Base-by-base conservation (phyloP, 371 early-diverging fungal species). In the Lichtheimia hyalospora region DNA sequence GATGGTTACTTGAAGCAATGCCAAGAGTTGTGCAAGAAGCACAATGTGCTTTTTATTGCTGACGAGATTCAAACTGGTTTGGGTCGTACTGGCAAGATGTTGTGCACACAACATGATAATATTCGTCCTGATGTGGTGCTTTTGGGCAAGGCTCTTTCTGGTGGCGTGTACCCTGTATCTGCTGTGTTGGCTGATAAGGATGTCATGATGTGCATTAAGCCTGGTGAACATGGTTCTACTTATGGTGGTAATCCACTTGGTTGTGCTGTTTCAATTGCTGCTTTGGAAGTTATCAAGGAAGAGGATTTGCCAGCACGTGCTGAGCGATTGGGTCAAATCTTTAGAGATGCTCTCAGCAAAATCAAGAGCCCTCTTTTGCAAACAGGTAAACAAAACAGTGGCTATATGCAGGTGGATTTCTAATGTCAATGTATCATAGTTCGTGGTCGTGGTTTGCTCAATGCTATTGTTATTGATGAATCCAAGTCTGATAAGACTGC, bases 1-100 rank as follows among this genome's bases (percentile, higher is more conserved):
- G 84, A 89, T 0, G 97, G 94, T 10, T 98, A 96, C 77, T 79
- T 98, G 52, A 82, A 84, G 67, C 82, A 83, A 60, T 87, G 88
- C 66, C 85, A 89, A 62, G 92, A 90, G 16, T 84, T 97, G 42
- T 98, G 98, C 90, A 91, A 93, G 72, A 90, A 97, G 77, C 89
- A 97, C 84, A 96, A 97, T 64, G 96, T 96, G 18, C 81, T 98
- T 57, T 89, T 98, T 61, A 96, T 98, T 71, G 94, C 93, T 49
- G 99, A 98, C 68, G 99, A 98, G 81, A 94, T 98, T 71, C 99
- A 98, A 77, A 93, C 96, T n/a, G 99, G 99, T 56, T 81, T 98
- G 39, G 96, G 83, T 13, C 90, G 99, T 62, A 96, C 97, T 12
- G 99, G 98, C 51, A 92, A 91, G 70, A 83, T 96, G 85, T 88